phyloP scores from a whole-genome alignment of 768 basidiomycete species.

The Phylloporus sp. region DNA sequence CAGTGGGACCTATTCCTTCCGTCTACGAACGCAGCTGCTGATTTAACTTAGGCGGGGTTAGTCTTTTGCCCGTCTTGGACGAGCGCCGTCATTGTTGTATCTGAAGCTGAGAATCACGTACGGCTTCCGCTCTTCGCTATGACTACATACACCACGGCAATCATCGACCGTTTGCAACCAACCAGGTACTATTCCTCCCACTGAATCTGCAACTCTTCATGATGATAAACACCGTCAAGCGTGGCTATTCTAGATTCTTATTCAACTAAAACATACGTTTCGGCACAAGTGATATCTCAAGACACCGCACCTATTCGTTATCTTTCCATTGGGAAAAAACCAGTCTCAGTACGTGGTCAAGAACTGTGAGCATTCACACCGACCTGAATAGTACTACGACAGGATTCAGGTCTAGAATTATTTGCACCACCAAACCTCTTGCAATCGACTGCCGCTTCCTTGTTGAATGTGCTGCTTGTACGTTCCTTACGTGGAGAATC shows the following conservation, averaged over 20 bases:
- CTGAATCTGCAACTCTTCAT: not conserved
- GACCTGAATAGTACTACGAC: not conserved
- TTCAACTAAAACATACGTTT: conserved; percentile 45
- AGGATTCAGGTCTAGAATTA: conserved; percentile 35
- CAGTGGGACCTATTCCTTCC: conserved; percentile 33
- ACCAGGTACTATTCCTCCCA: conserved; percentile 34
- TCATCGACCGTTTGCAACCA: conserved; percentile 45
- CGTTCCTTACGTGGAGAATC: conserved; percentile 1
- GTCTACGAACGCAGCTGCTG: not conserved
- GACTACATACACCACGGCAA: conserved; percentile 42
- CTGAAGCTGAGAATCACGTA: conserved; percentile 44
- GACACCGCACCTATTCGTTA: conserved; percentile 52
- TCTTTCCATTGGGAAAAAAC: conserved; percentile 33
- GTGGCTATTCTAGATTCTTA: conserved; percentile 53
- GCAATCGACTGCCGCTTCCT: conserved; percentile 50
- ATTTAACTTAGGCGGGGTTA: conserved; percentile 42
- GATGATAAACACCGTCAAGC: conserved; percentile 26
- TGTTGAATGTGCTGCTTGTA: conserved; percentile 34
- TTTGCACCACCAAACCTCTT: conserved; percentile 58
- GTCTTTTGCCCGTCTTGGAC: conserved; percentile 51
- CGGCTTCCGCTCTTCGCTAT: conserved; percentile 48
- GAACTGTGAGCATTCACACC: not conserved
- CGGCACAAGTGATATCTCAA: conserved; percentile 29
- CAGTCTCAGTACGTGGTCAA: conserved; percentile 7
- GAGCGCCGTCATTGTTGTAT: conserved; percentile 43